phyloP scores from a whole-genome alignment of 1,139 yeast genomes.

The Hansenula lynferdii region DNA sequence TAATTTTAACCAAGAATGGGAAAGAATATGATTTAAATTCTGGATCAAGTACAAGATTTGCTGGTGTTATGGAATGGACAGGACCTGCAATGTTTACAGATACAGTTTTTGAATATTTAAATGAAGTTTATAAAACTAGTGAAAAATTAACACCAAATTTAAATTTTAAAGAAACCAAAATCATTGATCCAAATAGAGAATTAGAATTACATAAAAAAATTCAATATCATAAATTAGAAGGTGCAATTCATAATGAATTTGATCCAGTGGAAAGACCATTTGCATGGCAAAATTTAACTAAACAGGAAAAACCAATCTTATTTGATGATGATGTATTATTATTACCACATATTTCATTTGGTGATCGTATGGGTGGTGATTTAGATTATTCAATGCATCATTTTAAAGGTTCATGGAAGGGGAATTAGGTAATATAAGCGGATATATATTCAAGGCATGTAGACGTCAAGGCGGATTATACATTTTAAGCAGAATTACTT shows the following conservation, averaged over 20 bases:
- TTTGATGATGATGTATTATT: slow-evolving; percentile 57
- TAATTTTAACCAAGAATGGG: slow-evolving; percentile 21
- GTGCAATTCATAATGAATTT: slow-evolving; percentile 3
- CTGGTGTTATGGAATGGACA: slow-evolving; percentile 91
- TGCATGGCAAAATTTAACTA: slow-evolving; percentile 54
- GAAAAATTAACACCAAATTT: slow-evolving; percentile 7
- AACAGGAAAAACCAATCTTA: slow-evolving; percentile 48
- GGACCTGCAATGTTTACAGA: slow-evolving; percentile 95
- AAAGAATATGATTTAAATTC: slow-evolving; percentile 20
- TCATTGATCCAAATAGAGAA: slow-evolving; percentile 22
- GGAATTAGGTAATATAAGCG: too few relatives aligned
- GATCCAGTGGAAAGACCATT: slow-evolving; percentile 3
- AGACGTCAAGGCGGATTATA: too few relatives aligned
- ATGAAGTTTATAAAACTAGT: slow-evolving; percentile 43
- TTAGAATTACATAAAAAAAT: slow-evolving; percentile 8
- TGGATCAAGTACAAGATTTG: slow-evolving; percentile 51
- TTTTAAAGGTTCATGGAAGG: slow-evolving; percentile 70
- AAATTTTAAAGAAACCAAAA: slow-evolving; percentile 27
- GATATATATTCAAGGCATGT: too few relatives aligned
- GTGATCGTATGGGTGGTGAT: slow-evolving; percentile 72
- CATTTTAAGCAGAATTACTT: too few relatives aligned
- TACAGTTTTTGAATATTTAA: slow-evolving; percentile 66
- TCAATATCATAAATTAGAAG: neutral
- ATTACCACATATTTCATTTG: slow-evolving; percentile 64
- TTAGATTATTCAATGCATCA: slow-evolving; percentile 59